Conservation (phyloP, 148 eudicot species). For the Arctostaphylos glauca region DNA sequence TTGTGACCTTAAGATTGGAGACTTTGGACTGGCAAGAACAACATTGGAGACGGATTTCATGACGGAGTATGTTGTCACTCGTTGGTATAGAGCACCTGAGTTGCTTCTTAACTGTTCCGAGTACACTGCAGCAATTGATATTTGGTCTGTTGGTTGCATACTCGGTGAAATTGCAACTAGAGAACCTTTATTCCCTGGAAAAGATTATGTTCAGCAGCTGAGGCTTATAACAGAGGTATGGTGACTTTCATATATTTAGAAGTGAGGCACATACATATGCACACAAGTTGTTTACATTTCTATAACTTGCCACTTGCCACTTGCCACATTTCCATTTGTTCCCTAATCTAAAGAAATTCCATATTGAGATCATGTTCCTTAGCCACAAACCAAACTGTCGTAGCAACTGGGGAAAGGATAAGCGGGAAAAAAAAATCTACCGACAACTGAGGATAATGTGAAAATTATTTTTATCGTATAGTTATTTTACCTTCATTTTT, state of each 20-base stretch:
- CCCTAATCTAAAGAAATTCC: neutral
- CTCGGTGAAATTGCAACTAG: slow-evolving; percentile 66
- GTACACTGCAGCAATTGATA: slow-evolving; percentile 48
- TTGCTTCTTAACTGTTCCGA: slow-evolving; percentile 52
- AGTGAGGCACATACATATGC: neutral
- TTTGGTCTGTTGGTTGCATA: slow-evolving; percentile 65
- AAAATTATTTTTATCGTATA: neutral
- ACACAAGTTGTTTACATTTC: no score
- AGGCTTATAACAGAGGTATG: slow-evolving; percentile 76
- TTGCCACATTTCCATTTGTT: neutral
- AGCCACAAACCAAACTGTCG: no score
- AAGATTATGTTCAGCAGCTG: slow-evolving; percentile 74
- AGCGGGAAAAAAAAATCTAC: no score
- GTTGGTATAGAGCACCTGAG: slow-evolving; percentile 51
- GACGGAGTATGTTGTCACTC: slow-evolving; percentile 47
- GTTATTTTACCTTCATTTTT: no score
- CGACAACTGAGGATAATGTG: no score
- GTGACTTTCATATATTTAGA: neutral
- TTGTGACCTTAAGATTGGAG: slow-evolving; percentile 47
- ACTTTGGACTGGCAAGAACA: slow-evolving; percentile 51
- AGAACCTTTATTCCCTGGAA: slow-evolving; percentile 74
- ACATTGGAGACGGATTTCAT: slow-evolving; percentile 50
- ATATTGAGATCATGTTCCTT: neutral
- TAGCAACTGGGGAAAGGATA: no score
- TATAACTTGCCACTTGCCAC: no score